phyloP scores from a whole-genome alignment of 148 eudicot genomes.

The Hydrangea macrophylla region DNA sequence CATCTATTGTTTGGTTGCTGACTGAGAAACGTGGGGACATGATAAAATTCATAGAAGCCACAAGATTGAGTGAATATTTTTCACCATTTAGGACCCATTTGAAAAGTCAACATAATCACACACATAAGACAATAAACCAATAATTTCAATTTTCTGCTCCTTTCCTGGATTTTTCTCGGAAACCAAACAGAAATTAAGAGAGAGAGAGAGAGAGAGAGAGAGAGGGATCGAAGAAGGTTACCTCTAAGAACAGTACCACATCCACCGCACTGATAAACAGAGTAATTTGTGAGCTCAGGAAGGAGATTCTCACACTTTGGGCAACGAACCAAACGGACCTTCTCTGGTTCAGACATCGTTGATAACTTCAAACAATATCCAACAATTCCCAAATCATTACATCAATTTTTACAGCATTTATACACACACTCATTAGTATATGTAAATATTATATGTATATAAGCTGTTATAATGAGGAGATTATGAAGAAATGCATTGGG shows the following conservation, averaged over 20 bases:
- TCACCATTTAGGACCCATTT: neutral
- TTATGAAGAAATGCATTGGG: too few relatives aligned
- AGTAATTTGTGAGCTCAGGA: conserved; percentile 70
- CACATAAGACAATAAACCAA: conserved; percentile 2
- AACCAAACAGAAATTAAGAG: conserved; percentile 12
- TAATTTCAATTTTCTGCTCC: neutral
- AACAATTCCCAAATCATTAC: neutral
- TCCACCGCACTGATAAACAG: conserved; percentile 88
- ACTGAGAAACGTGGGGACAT: neutral
- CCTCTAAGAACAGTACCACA: conserved; percentile 93
- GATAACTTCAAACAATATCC: neutral
- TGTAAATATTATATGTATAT: neutral
- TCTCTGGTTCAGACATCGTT: conserved; percentile 55
- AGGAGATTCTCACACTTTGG: conserved; percentile 80
- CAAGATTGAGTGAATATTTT: neutral
- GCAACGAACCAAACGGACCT: conserved; percentile 77
- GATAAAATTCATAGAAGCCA: neutral
- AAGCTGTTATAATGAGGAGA: neutral
- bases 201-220: neutral
- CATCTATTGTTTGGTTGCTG: neutral
- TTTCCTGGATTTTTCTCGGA: neutral
- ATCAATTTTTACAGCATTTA: neutral
- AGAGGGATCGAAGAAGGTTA: conserved; percentile 19
- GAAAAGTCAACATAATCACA: conserved; percentile 9
- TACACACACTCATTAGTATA: neutral